Percentiles rank a stretch among this genome's conserved stretches.
Evolutionary conservation across 176 grass and related monocot genomes (phyloP).

Genomic region (Juncus effusus): DNA sequence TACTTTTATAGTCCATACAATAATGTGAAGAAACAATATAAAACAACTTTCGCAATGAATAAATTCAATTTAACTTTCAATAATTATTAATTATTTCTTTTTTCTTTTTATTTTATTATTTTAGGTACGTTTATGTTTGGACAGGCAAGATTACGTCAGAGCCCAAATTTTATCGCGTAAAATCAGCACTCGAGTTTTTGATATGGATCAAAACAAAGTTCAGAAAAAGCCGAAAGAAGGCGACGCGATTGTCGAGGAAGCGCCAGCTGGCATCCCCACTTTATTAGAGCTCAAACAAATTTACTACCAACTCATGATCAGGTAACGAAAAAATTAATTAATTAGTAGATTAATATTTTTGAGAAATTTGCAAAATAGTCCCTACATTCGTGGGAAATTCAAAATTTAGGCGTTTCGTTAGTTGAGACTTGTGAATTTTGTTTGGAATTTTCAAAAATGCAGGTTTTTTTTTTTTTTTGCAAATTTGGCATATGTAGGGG

Average conservation of each 20-base stretch:
- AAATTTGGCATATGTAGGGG: too few relatives aligned
- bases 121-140: constrained; percentile 85
- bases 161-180: constrained; percentile 94
- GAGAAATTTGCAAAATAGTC: too few relatives aligned
- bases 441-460: not conserved
- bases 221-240: constrained; percentile 95
- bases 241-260: constrained; percentile 78
- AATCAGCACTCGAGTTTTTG: constrained; percentile 84
- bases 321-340: too few relatives aligned
- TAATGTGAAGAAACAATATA: too few relatives aligned
- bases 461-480: not conserved
- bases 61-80: not conserved
- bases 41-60: not conserved
- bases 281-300: constrained; percentile 85
- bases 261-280: constrained; percentile 75
- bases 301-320: constrained; percentile 89
- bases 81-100: not conserved
- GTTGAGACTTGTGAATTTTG: too few relatives aligned
- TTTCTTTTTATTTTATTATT: constrained; percentile 13
- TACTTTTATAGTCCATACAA: too few relatives aligned
- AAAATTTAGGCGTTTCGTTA: too few relatives aligned
- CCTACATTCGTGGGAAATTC: too few relatives aligned
- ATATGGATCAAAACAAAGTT: constrained; percentile 72
- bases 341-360: not conserved
- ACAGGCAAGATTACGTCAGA: constrained; percentile 77